A percentile compares a stretch with the other conserved stretches of the same genome.
phyloP scores from a whole-genome alignment of 345 rosid species.

The Gossypioides kirkii region DNA sequence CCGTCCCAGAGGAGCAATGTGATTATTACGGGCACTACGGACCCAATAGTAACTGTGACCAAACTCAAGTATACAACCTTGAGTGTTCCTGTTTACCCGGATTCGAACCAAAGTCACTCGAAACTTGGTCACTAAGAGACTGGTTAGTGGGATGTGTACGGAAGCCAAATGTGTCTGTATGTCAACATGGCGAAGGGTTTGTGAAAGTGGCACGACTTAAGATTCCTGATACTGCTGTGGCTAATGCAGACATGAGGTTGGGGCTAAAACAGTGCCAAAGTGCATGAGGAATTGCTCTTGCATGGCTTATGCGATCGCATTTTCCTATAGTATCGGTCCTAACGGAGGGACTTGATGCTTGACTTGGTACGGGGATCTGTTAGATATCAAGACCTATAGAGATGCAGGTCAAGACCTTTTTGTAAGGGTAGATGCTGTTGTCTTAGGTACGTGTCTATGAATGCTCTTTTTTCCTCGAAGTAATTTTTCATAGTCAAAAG shows the following conservation, averaged over 20 bases:
- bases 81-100: slow-evolving; percentile 61
- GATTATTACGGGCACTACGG: slow-evolving; percentile 36
- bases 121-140: slow-evolving; percentile 49
- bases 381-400: slow-evolving; percentile 32
- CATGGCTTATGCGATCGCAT: slow-evolving; percentile 45
- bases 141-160: slow-evolving; percentile 46
- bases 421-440: slow-evolving; percentile 35
- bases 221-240: slow-evolving; percentile 41
- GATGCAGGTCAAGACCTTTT: slow-evolving; percentile 45
- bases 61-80: slow-evolving; percentile 18
- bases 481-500: background rate
- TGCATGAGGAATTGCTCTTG: slow-evolving; percentile 56
- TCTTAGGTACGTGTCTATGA: too few relatives aligned
- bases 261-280: slow-evolving; percentile 33
- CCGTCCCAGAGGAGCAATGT: slow-evolving; percentile 52
- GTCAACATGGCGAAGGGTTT: slow-evolving; percentile 49
- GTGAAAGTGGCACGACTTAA: slow-evolving; percentile 34
- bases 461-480: too few relatives aligned
- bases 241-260: slow-evolving; percentile 36
- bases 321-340: slow-evolving; percentile 25
- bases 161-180: slow-evolving; percentile 19
- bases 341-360: slow-evolving; percentile 41
- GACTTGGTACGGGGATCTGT: slow-evolving; percentile 39
- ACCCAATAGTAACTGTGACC: slow-evolving; percentile 38
- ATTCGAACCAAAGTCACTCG: slow-evolving; percentile 42